Percentiles rank a stretch among this genome's conserved stretches.
phyloP scores from a whole-genome alignment of 2,329 filamentous ascomycete genomes.

The Leptographium procerum region DNA sequence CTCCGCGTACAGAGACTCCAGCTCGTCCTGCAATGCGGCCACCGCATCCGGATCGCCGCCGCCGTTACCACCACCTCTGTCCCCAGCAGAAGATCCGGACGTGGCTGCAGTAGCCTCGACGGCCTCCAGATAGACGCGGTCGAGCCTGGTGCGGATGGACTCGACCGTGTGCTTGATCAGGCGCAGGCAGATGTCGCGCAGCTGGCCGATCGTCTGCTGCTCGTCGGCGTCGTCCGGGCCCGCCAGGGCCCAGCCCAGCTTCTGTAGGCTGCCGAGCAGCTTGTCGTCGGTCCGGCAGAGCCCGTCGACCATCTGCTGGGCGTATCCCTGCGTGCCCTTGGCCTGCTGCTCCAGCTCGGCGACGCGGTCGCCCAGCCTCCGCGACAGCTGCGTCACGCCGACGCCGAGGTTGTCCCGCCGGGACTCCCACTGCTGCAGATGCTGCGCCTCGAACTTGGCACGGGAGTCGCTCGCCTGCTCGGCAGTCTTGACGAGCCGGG shows the following conservation, averaged over 20 bases:
- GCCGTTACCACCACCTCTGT: neutral
- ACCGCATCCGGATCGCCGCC: slow-evolving; percentile 25
- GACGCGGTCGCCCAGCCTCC: slow-evolving; percentile 32
- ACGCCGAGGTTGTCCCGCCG: slow-evolving; percentile 29
- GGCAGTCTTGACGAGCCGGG: slow-evolving; percentile 33
- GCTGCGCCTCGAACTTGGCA: slow-evolving; percentile 22
- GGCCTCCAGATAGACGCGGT: slow-evolving; percentile 42
- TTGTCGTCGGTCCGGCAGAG: slow-evolving; percentile 52
- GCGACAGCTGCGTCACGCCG: slow-evolving; percentile 36
- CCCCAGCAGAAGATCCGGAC: slow-evolving; percentile 25
- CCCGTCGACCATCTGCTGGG: slow-evolving; percentile 37
- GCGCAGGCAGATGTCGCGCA: slow-evolving; percentile 48
- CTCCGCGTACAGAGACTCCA: slow-evolving; percentile 59
- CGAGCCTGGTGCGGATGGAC: slow-evolving; percentile 40
- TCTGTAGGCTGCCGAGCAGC: slow-evolving; percentile 52
- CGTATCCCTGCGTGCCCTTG: slow-evolving; percentile 28
- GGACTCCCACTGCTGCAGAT: slow-evolving; percentile 26
- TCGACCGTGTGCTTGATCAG: slow-evolving; percentile 48
- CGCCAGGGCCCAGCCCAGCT: slow-evolving; percentile 50
- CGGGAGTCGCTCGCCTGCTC: slow-evolving; percentile 23
- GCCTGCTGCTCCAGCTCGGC: slow-evolving; percentile 40
- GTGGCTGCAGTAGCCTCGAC: slow-evolving; percentile 17
- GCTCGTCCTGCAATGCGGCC: slow-evolving; percentile 45
- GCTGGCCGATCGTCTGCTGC: slow-evolving; percentile 38
- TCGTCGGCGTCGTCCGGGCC: slow-evolving; percentile 29